Evolutionary conservation across 2,329 filamentous ascomycete genomes (phyloP).

Genomic region (Phaeomoniella chlamydospora): DNA sequence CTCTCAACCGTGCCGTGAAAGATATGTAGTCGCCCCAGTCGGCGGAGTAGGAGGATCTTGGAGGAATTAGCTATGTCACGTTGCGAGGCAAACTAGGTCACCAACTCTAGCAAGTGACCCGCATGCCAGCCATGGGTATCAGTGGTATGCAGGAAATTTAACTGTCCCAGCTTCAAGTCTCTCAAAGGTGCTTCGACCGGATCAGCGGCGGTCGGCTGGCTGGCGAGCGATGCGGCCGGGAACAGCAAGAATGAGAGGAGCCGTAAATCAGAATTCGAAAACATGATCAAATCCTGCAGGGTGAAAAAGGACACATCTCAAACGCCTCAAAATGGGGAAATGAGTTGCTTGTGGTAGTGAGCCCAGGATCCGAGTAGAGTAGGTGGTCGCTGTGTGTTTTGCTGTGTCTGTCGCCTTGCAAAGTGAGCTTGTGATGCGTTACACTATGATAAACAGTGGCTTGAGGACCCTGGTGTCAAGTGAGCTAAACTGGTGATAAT

Average conservation of each 20-base stretch:
- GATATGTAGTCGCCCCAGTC: constrained; percentile 98
- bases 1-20: constrained; percentile 69
- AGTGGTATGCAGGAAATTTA: constrained; percentile 96
- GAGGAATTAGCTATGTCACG: constrained; percentile 2
- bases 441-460: too few species aligned
- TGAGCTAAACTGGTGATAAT: too few species aligned
- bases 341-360: too few species aligned
- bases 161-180: constrained; percentile 75
- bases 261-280: not conserved
- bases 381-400: too few species aligned
- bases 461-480: too few species aligned
- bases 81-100: constrained; percentile 3
- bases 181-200: constrained; percentile 72
- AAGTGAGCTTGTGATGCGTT: too few species aligned
- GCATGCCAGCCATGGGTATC: constrained; percentile 94
- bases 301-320: too few species aligned
- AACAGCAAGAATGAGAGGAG: constrained; percentile 2
- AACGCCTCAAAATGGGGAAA: too few species aligned
- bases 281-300: not conserved
- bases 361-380: too few species aligned
- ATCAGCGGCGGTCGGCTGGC: constrained; percentile 67
- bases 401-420: too few species aligned
- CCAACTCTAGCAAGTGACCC: constrained; percentile 80
- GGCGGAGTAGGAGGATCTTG: constrained; percentile 73
- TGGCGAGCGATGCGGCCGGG: constrained; percentile 22